phyloP scores from a whole-genome alignment of 129 eudicot genomes.

The Chrysanthemum makinoi region DNA sequence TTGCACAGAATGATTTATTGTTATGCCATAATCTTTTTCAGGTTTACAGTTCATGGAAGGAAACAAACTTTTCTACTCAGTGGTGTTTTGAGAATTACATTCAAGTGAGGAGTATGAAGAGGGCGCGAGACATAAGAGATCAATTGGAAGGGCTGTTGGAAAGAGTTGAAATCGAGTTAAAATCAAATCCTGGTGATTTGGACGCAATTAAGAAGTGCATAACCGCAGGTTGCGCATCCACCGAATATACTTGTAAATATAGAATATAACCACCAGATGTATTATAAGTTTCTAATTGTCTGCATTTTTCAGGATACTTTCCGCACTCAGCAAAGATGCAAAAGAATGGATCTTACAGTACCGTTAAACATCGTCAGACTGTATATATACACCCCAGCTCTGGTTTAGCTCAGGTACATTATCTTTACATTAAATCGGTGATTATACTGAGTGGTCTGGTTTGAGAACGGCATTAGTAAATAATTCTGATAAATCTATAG shows the following conservation, averaged over 20 bases:
- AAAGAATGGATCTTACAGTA: conserved; percentile 84
- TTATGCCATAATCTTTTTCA: conserved; percentile 30
- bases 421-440: neutral
- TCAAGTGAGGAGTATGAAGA: conserved; percentile 98
- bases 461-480: neutral
- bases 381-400: conserved; percentile 95
- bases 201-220: conserved; percentile 83
- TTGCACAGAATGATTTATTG: neutral
- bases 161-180: conserved; percentile 83
- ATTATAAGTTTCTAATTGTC: neutral
- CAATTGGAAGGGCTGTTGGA: conserved; percentile 88
- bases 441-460: neutral
- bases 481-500: no score
- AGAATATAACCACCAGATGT: neutral
- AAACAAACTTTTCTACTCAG: conserved; percentile 89
- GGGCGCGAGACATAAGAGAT: conserved; percentile 91
- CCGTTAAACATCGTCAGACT: conserved; percentile 88
- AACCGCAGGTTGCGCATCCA: conserved; percentile 51
- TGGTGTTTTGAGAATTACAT: conserved; percentile 99
- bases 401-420: conserved; percentile 83
- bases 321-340: conserved; percentile 88
- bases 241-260: neutral
- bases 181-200: conserved; percentile 65
- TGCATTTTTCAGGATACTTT: conserved; percentile 53
- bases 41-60: conserved; percentile 95